Percentiles rank a stretch among this genome's conserved stretches.
phyloP scores from a whole-genome alignment of 2,329 filamentous ascomycete genomes.

The Calonectria henricotiae region DNA sequence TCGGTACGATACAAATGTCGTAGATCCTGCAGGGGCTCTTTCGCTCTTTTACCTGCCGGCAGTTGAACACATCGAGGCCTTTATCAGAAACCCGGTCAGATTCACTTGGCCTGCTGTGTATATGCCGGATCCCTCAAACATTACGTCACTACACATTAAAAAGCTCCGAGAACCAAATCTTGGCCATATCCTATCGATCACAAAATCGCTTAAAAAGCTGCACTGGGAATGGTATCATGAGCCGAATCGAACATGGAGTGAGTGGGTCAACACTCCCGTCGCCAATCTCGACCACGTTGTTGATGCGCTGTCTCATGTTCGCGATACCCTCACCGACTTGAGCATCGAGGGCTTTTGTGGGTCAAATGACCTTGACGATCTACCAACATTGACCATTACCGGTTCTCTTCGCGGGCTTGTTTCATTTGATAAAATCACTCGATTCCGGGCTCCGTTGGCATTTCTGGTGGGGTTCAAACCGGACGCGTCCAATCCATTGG shows the following conservation, averaged over 20 bases:
- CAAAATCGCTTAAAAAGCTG: slow-evolving; percentile 9
- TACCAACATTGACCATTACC: not conserved
- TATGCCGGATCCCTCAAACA: slow-evolving; percentile 1
- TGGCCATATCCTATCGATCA: not conserved
- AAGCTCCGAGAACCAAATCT: slow-evolving; percentile 17
- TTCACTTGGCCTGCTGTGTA: slow-evolving; percentile 10
- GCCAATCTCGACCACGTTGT: slow-evolving; percentile 8
- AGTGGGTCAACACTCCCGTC: not conserved
- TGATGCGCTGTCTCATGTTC: slow-evolving; percentile 18
- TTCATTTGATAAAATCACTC: not conserved
- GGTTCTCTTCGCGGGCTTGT: not conserved
- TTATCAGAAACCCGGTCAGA: not conserved
- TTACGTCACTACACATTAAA: slow-evolving; percentile 16
- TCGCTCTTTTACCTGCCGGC: slow-evolving; percentile 28
- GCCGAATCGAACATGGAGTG: not conserved
- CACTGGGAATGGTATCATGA: slow-evolving; percentile 20
- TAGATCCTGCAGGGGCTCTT: slow-evolving; percentile 3
- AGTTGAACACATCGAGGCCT: not conserved
- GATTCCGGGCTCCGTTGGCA: not conserved
- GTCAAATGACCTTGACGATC: not conserved
- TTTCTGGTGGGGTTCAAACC: not conserved
- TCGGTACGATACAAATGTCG: not conserved
- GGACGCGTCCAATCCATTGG: not conserved
- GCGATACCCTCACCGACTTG: slow-evolving; percentile 10
- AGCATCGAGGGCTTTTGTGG: not conserved